Base-by-base conservation (phyloP, 495 filamentous ascomycete species). In the Annulohypoxylon moriforme region DNA sequence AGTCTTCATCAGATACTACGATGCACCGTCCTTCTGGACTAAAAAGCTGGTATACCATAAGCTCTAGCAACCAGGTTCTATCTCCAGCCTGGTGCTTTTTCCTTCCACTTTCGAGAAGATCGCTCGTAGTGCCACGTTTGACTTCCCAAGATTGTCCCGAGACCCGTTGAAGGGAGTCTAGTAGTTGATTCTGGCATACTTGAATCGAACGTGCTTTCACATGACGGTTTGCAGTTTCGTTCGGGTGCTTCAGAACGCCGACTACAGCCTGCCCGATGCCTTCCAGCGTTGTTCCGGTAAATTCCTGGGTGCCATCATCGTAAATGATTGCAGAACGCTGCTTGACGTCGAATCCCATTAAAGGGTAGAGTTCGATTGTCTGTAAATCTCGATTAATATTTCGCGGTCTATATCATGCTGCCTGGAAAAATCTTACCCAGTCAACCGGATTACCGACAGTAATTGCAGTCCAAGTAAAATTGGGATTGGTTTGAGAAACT, bases 181-280 rank as follows among this genome's bases (percentile, higher is more conserved):
- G 60, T 11, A 88, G 65, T 60, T 84, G 61, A 4, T 81, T 81
- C 69, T 85, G 82, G 4, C 74, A 81, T 8, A 75, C 71, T 0
- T 73, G 67, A 14, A 81, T 78, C 3, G 84, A 81, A 6, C 82
- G 71, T 10, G 85, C 75, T 58, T 79, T 81, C 1, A 89, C 75
- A 46, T 66, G 67, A 0, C 79, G 77, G 68, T 87, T 87, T 58
- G 78, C 80, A 2, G 86, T 87, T 29, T 82, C 77, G 0, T 81
- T 78, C 0, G 78, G 76, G 25, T 85, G 79, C 20, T 68, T 57
- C 2, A 89, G 58, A 10, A 83, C 70, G 0, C 80, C 81, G 8
- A 78, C 80, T 13, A 86, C 66, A n/a, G 83, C 79, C 31, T 78
- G 74, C 0, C 78, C 85, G n/a, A 87, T 72, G 4, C 77, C 76